Evolutionary conservation across 2,329 filamentous ascomycete genomes (phyloP).

Genomic region (Aurifilum marmelostoma): DNA sequence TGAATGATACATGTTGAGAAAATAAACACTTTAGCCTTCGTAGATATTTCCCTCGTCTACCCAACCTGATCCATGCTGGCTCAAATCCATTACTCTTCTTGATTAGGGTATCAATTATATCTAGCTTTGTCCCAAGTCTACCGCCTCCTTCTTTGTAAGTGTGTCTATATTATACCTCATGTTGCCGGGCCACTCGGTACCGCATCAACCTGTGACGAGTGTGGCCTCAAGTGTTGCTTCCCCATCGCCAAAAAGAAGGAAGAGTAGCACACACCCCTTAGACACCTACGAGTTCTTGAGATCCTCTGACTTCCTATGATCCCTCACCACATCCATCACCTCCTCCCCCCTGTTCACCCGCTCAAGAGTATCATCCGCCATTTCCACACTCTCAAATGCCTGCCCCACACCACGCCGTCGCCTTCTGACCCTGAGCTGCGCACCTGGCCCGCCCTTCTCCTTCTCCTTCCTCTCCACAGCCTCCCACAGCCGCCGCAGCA

Average conservation of each 20-base stretch:
- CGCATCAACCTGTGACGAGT: constrained; percentile 4
- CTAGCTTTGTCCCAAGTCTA: background rate
- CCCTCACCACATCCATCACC: constrained; percentile 40
- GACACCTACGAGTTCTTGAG: constrained; percentile 28
- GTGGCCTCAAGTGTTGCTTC: constrained; percentile 1
- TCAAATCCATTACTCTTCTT: background rate
- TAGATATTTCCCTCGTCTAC: too few relatives aligned
- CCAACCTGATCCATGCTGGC: too few relatives aligned
- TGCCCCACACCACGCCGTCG: constrained; percentile 46
- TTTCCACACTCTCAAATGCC: constrained; percentile 54
- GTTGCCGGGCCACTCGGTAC: background rate
- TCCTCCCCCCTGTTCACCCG: constrained; percentile 48
- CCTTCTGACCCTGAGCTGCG: constrained; percentile 40
- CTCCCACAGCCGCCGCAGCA: constrained; percentile 46
- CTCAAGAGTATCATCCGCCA: constrained; percentile 50
- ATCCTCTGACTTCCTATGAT: constrained; percentile 32
- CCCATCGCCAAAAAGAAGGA: background rate
- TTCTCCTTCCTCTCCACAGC: constrained; percentile 43
- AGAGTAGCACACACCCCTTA: constrained; percentile 4
- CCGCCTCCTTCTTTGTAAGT: background rate
- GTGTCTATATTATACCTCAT: background rate
- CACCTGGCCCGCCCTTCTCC: constrained; percentile 40
- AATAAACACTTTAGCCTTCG: too few relatives aligned
- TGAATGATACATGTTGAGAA: too few relatives aligned
- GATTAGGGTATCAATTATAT: constrained; percentile 12